Conservation (phyloP, 345 rosid species). For the Isatis tinctoria region DNA sequence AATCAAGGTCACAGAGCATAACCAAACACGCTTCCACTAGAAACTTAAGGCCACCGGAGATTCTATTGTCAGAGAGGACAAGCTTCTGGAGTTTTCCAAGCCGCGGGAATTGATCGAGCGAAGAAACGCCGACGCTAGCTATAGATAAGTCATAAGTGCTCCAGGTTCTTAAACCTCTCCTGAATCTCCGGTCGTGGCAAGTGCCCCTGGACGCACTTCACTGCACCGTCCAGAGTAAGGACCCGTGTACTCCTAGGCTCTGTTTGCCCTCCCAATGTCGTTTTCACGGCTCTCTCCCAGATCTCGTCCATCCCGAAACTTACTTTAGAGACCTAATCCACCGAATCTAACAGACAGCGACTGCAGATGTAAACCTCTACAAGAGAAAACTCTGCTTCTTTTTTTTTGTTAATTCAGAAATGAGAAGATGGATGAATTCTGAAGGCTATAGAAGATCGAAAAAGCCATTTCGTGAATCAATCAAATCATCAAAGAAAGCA, state of each 20-base stretch:
- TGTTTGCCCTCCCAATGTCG: slow-evolving; percentile 57
- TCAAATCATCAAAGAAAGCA: too few species aligned
- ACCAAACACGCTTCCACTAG: slow-evolving; percentile 61
- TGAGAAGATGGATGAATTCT: not conserved
- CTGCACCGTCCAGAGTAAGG: slow-evolving; percentile 73
- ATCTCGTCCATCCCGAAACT: slow-evolving; percentile 53
- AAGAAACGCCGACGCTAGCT: slow-evolving; percentile 59
- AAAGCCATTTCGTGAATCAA: too few species aligned
- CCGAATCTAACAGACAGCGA: not conserved
- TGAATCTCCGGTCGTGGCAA: slow-evolving; percentile 49
- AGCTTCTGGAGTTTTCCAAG: slow-evolving; percentile 57
- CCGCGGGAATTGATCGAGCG: slow-evolving; percentile 66
- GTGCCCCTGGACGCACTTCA: slow-evolving; percentile 63
- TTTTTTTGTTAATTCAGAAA: not conserved
- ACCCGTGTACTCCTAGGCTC: slow-evolving; percentile 40
- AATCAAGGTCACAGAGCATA: slow-evolving; percentile 61
- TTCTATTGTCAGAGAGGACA: slow-evolving; percentile 63
- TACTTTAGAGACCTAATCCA: not conserved
- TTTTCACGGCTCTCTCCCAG: slow-evolving; percentile 75
- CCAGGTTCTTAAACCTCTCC: slow-evolving; percentile 57
- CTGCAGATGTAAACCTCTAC: not conserved
- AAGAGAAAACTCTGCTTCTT: not conserved
- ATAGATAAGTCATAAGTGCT: slow-evolving; percentile 67
- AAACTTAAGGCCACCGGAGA: slow-evolving; percentile 61
- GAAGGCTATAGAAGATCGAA: too few species aligned